A percentile compares a stretch with the other conserved stretches of the same genome.
Conservation (phyloP, 2,329 filamentous ascomycete genomes). For the Talaromyces sp. region DNA sequence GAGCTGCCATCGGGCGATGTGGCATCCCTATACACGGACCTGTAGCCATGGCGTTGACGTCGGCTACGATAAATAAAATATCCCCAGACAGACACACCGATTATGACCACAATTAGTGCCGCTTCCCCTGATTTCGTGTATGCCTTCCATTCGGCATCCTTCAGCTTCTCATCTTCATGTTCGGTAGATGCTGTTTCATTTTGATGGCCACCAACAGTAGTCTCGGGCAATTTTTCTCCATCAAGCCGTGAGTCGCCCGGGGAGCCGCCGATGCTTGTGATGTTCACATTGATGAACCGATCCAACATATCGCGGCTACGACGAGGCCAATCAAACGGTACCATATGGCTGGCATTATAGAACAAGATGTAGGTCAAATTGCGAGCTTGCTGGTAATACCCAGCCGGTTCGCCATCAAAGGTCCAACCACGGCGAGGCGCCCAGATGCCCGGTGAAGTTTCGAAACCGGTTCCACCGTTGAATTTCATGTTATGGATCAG, state of each 20-base stretch:
- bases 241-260: conserved; percentile 77
- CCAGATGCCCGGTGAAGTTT: conserved; percentile 78
- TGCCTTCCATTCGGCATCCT: conserved; percentile 80
- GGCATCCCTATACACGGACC: conserved; percentile 38
- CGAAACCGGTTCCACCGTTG: conserved; percentile 89
- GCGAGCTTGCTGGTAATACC: conserved; percentile 89
- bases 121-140: conserved; percentile 85
- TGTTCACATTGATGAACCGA: conserved; percentile 90
- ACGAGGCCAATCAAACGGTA: conserved; percentile 86
- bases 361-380: conserved; percentile 95
- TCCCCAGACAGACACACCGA: conserved; percentile 70
- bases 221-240: conserved; percentile 74
- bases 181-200: conserved; percentile 61
- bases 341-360: conserved; percentile 96
- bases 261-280: conserved; percentile 75
- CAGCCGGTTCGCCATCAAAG: conserved; percentile 81
- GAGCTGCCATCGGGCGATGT: conserved; percentile 16
- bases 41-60: conserved; percentile 41
- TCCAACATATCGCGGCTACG: conserved; percentile 94
- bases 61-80: conserved; percentile 60
- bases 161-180: conserved; percentile 67
- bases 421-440: conserved; percentile 92
- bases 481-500: conserved; percentile 86
- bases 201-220: conserved; percentile 68
- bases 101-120: conserved; percentile 73